A percentile compares a stretch with the other conserved stretches of the same genome.
Evolutionary conservation across 208 protist species (phyloP).

Genomic region (Crithidia mellificae): DNA sequence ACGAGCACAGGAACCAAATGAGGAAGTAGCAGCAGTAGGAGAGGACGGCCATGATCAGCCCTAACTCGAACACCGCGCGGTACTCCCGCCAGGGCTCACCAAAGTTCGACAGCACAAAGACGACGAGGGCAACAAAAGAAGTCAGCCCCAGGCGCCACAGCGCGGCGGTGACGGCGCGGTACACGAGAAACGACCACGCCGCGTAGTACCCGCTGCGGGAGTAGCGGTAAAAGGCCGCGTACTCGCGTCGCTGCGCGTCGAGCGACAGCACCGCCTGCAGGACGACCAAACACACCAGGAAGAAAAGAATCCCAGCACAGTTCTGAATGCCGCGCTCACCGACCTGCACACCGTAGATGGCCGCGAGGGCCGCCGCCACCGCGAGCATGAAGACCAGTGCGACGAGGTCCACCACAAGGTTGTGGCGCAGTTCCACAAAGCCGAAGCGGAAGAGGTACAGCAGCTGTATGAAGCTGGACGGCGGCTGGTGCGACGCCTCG

Average conservation of each 20-base stretch:
- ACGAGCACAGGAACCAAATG: constrained; percentile 52
- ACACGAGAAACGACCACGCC: constrained; percentile 46
- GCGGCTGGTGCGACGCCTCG: constrained; percentile 28
- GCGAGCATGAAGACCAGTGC: constrained; percentile 31
- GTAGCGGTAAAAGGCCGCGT: constrained; percentile 52
- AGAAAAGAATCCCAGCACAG: constrained; percentile 70
- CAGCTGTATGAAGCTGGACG: constrained; percentile 38
- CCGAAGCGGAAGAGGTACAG: constrained; percentile 56
- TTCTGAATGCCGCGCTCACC: constrained; percentile 64
- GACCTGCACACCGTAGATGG: constrained; percentile 57
- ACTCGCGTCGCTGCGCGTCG: constrained; percentile 49
- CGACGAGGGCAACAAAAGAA: constrained; percentile 42
- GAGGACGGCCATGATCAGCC: constrained; percentile 49
- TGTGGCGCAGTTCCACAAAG: constrained; percentile 50
- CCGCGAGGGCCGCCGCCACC: constrained; percentile 41
- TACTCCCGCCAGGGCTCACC: constrained; percentile 55
- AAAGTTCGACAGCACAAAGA: constrained; percentile 52
- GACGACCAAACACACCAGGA: constrained; percentile 60
- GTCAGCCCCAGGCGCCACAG: constrained; percentile 45
- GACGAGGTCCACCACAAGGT: constrained; percentile 20
- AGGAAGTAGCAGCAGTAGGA: constrained; percentile 56
- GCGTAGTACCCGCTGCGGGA: constrained; percentile 60
- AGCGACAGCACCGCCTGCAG: constrained; percentile 57
- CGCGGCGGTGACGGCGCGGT: constrained; percentile 36
- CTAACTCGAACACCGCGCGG: constrained; percentile 52